Conservation (phyloP, 169 alveolate genomes). For the Cryptosporidium meleagridis region DNA sequence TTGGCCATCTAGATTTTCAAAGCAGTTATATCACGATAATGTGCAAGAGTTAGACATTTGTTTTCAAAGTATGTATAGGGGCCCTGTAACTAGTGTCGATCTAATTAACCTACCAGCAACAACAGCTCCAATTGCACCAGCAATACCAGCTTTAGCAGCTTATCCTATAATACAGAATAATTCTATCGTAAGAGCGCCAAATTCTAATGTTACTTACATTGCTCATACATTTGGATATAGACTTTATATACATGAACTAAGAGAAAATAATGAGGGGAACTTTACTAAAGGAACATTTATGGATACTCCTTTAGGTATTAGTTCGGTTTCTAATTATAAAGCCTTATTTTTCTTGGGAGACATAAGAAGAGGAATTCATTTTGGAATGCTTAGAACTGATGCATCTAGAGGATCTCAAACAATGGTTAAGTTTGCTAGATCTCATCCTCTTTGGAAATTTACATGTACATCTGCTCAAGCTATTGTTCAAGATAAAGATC, state of each 20-base stretch:
- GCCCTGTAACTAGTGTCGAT: conserved; percentile 69
- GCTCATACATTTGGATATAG: conserved; percentile 70
- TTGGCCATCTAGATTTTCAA: conserved; percentile 70
- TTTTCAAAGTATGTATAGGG: conserved; percentile 51
- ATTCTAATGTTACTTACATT: conserved; percentile 30
- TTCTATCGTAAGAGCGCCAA: conserved; percentile 26
- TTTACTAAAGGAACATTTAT: conserved; percentile 50
- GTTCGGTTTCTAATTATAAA: conserved; percentile 39
- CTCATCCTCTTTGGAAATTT: conserved; percentile 72
- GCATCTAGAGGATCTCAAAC: conserved; percentile 72
- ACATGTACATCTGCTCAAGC: conserved; percentile 74
- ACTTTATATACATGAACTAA: conserved; percentile 49
- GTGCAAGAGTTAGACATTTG: conserved; percentile 22
- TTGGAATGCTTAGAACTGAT: conserved; percentile 68
- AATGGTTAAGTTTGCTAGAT: conserved; percentile 70
- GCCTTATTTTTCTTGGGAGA: conserved; percentile 61
- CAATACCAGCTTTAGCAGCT: conserved; percentile 75
- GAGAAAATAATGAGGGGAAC: conserved; percentile 12
- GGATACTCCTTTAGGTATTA: conserved; percentile 71
- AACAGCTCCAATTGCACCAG: conserved; percentile 71
- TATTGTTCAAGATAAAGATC: conserved; percentile 16
- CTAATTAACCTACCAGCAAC: conserved; percentile 66
- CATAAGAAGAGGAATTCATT: conserved; percentile 68
- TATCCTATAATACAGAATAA: conserved; percentile 67
- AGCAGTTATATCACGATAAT: conserved; percentile 34